Evolutionary conservation across 768 basidiomycete species (phyloP).

Genomic region (Strobilomyces confusus): DNA sequence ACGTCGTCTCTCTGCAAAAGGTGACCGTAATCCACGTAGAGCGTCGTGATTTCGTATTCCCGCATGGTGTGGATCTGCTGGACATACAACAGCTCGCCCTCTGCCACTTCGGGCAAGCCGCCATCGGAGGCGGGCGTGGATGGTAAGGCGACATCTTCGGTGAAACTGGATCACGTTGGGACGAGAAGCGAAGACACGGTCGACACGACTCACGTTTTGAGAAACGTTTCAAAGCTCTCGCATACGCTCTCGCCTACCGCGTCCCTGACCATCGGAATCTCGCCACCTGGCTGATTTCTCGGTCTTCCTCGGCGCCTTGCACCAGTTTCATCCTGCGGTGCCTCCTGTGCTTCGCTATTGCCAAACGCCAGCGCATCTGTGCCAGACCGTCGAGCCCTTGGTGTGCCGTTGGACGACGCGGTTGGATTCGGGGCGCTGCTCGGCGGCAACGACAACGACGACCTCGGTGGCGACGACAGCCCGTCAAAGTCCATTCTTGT

Average conservation of each 20-base stretch:
- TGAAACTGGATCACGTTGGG: constrained; percentile 54
- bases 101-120: constrained; percentile 46
- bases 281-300: constrained; percentile 44
- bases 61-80: constrained; percentile 95
- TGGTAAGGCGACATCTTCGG: constrained; percentile 74
- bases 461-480: constrained; percentile 53
- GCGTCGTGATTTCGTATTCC: constrained; percentile 89
- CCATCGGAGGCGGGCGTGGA: constrained; percentile 78
- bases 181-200: background rate
- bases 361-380: constrained; percentile 54
- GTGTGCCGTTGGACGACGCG: constrained; percentile 34
- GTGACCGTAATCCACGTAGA: constrained; percentile 95
- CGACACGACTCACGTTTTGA: constrained; percentile 69
- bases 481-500: constrained; percentile 52
- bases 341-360: constrained; percentile 47
- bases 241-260: constrained; percentile 94
- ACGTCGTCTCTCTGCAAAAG: constrained; percentile 88
- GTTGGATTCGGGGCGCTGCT: constrained; percentile 44
- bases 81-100: constrained; percentile 76
- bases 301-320: constrained; percentile 46
- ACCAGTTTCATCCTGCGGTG: constrained; percentile 31
- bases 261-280: constrained; percentile 87
- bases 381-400: constrained; percentile 36
- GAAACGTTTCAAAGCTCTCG: constrained; percentile 86
- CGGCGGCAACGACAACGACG: constrained; percentile 49